Base-by-base conservation (phyloP, 2,329 filamentous ascomycete genomes). In the Conoideocrella luteorostrata region DNA sequence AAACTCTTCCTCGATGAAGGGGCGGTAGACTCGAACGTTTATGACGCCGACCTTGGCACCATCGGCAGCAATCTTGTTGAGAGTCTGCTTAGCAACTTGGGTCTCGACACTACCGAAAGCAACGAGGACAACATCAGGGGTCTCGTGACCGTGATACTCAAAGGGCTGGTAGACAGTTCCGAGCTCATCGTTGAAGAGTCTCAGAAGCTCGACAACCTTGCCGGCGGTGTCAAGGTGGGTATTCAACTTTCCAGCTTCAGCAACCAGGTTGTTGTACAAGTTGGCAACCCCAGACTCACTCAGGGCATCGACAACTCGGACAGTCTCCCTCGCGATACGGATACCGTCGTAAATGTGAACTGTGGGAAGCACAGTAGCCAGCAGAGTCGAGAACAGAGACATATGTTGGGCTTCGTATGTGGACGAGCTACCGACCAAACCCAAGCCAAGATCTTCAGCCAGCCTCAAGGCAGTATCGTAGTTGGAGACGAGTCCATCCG, bases 371-470 rank as follows among this genome's bases (percentile, higher is more conserved):
- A 93, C 69, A 36, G 78, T 82, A 17, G 89, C 85, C 48, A 95
- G 71, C 20, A 95, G 69, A 4, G 88, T 95, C 1, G 89, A 80
- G 56, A 95, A 83, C n/a, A 95, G 69, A 7, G 89, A 79, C 85
- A 95, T 95, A 69, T 98, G 93, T 73, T 98, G 93, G 39, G 86
- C 77, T 70, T 98, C 93, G 54, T 94, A 90, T 23, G 86, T 82
- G 23, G 89, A 95, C 42, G 81, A 80, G 62, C 88, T 95, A 51
- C 86, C 79, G 37, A 98, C 80, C 33, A 98, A 75, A 37, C 84
- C 90, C 22, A 97, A 73, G 13, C 93, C 91, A 12, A 97, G 77
- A 54, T 97, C 93, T 64, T 97, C 93, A 7, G 88, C 86, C 39
- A 91, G 69, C 51, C 82, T 79, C 57, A 97, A 73, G 4, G 88